Percentiles rank a stretch among this genome's conserved stretches.
phyloP scores from a whole-genome alignment of 208 protist genomes.

The Leishmania guyanensis region DNA sequence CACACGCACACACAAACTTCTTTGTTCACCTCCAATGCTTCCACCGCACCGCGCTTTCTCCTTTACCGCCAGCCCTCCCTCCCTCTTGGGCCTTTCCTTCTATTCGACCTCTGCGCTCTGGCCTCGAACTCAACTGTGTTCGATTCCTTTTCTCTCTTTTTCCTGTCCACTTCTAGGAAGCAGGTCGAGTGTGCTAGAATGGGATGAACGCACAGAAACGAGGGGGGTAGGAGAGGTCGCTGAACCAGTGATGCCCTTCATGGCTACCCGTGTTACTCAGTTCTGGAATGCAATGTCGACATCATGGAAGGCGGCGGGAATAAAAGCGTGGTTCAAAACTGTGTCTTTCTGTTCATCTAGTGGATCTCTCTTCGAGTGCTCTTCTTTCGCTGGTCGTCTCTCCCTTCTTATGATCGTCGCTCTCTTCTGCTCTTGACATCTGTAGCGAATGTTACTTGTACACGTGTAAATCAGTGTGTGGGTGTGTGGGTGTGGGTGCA shows the following conservation, averaged over 20 bases:
- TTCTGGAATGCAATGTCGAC: background rate
- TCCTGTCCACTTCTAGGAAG: background rate
- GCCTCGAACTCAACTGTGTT: background rate
- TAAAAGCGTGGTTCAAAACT: background rate
- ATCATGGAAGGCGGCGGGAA: background rate
- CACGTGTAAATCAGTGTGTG: too few species aligned
- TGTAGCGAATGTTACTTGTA: too few species aligned
- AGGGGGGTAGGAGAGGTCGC: background rate
- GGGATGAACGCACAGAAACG: background rate
- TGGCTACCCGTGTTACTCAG: background rate
- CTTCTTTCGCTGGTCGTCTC: background rate
- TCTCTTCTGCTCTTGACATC: background rate
- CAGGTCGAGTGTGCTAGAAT: background rate
- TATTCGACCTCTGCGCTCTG: background rate
- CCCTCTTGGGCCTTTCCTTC: background rate
- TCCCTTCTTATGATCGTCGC: too few species aligned
- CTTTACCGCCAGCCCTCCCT: background rate
- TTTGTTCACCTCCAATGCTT: background rate
- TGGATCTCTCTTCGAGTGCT: too few species aligned
- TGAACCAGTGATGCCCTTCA: background rate
- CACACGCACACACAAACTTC: background rate
- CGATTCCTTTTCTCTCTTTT: background rate
- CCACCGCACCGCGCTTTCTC: too few species aligned
- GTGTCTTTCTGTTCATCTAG: background rate
- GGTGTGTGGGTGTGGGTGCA: too few species aligned